A percentile compares a stretch with the other conserved stretches of the same genome.
Conservation (phyloP, 2,329 filamentous ascomycete species). For the Aphanocladium album region DNA sequence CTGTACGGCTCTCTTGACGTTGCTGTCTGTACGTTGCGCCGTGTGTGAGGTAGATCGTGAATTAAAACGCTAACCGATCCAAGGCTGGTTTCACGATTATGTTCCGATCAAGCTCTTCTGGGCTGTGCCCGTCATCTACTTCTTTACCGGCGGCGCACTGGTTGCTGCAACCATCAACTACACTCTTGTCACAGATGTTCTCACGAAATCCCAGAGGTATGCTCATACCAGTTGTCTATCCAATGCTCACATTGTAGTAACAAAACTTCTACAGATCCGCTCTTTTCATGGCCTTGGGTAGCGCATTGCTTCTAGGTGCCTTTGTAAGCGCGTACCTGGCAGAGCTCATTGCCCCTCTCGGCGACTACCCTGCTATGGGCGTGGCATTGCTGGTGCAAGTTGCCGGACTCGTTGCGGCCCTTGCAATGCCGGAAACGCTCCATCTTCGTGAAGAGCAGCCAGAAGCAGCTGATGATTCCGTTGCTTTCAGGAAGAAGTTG, state of each 20-base stretch:
- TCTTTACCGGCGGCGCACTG: neutral
- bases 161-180: neutral
- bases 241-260: neutral
- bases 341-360: neutral
- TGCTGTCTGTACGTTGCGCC: neutral
- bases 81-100: neutral
- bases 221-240: neutral
- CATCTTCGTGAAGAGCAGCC: neutral
- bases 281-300: neutral
- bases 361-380: neutral
- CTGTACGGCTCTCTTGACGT: neutral
- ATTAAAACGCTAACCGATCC: neutral
- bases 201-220: neutral
- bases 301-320: neutral
- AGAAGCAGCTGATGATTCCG: neutral
- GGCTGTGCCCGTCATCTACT: neutral
- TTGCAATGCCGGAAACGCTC: neutral
- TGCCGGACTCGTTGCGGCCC: neutral
- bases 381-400: neutral
- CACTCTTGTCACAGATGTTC: neutral
- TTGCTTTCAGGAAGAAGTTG: neutral
- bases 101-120: neutral
- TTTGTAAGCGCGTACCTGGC: neutral
- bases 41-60: too few relatives aligned
- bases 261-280: neutral